Evolutionary conservation across 108 stramenopile species (phyloP).

Genomic region (Aurantiochytrium sp.): DNA sequence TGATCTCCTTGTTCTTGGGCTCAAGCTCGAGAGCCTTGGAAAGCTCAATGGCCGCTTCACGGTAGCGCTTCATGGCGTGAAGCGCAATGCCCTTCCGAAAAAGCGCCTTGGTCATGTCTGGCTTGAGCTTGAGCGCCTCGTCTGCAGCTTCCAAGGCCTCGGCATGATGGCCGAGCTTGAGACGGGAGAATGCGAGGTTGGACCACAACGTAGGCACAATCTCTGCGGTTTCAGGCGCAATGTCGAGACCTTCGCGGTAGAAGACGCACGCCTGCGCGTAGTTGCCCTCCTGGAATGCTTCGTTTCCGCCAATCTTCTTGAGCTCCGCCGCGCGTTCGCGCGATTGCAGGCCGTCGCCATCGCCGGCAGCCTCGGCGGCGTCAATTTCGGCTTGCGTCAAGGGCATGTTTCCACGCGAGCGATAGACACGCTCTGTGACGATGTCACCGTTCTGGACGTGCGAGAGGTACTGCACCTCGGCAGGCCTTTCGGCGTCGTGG

Average conservation of each 20-base stretch:
- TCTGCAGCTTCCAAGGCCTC: constrained; percentile 70
- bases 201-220: constrained; percentile 46
- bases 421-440: not conserved
- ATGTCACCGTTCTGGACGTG: not conserved
- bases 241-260: not conserved
- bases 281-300: not conserved
- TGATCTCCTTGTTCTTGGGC: constrained; percentile 82
- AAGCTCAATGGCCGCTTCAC: constrained; percentile 65
- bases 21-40: constrained; percentile 68
- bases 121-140: constrained; percentile 52
- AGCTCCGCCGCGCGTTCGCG: not conserved
- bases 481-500: not conserved
- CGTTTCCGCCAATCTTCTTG: constrained; percentile 19
- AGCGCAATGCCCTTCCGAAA: constrained; percentile 75
- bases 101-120: constrained; percentile 69
- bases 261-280: not conserved
- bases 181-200: constrained; percentile 73
- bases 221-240: not conserved
- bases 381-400: not conserved
- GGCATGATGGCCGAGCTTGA: constrained; percentile 81
- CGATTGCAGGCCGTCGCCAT: constrained; percentile 15
- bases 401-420: not conserved
- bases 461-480: not conserved
- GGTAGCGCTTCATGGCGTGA: constrained; percentile 73
- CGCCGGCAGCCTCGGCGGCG: not conserved